Percentiles rank a stretch among this genome's conserved stretches.
Evolutionary conservation across 495 filamentous ascomycete species (phyloP).

Genomic region (Penicillium psychrofluorescens): DNA sequence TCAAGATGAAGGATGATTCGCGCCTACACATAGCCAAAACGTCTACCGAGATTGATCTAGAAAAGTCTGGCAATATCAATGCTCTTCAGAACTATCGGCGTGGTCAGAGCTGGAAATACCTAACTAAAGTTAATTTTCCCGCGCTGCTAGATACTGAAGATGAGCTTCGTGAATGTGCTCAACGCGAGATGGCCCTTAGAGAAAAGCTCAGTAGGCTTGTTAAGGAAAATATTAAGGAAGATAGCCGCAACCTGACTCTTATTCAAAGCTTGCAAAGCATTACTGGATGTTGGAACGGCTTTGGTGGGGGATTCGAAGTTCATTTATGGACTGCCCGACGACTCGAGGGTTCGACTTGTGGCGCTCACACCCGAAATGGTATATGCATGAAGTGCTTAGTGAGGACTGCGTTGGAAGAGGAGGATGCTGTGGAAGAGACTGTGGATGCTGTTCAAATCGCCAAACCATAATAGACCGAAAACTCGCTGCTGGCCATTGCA

Average conservation of each 20-base stretch:
- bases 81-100: no score
- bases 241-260: no score
- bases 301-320: neutral
- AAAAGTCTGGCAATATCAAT: no score
- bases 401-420: conserved; percentile 1
- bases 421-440: conserved; percentile 2
- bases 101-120: no score
- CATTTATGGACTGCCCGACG: neutral
- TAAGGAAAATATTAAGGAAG: no score
- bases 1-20: no score
- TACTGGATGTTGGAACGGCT: neutral
- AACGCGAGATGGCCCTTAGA: conserved; percentile 1
- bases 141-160: neutral
- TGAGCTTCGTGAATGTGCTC: conserved; percentile 1
- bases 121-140: no score
- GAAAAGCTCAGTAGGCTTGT: neutral
- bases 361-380: conserved; percentile 2
- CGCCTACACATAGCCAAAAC: no score
- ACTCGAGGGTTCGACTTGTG: conserved; percentile 1
- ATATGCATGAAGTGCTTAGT: conserved; percentile 1
- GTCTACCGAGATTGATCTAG: no score
- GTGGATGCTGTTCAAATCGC: conserved; percentile 1
- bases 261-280: no score
- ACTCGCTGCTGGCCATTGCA: conserved; percentile 2
- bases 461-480: neutral